These are phyloP conservation scores for Eucalyptus microcorys DNA, from an alignment of 345 rosid species.

Conservation along the genomic window DNA sequence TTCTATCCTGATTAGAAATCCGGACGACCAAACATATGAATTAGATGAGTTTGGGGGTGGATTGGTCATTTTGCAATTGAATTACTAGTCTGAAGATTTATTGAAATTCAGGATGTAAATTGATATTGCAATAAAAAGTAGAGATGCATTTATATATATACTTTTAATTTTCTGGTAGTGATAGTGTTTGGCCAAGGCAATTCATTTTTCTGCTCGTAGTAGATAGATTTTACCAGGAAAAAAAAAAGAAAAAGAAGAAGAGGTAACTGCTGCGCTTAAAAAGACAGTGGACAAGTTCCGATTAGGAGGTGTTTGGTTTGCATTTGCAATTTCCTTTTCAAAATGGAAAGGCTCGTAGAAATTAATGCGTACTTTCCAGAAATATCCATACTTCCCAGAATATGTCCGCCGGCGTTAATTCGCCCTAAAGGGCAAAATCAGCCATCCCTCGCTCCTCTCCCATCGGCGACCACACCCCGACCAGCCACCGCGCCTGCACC, in stretches of 20 bases:
- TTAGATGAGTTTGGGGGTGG: not conserved
- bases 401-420: not conserved
- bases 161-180: not conserved
- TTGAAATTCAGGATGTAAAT: not conserved
- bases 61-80: not conserved
- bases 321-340: not conserved
- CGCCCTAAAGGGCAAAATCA: not conserved
- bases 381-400: not conserved
- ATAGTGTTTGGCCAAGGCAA: not conserved
- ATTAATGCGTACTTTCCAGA: not conserved
- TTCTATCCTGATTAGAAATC: no score
- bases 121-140: not conserved
- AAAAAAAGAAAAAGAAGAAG: not conserved
- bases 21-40: no score
- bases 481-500: not conserved
- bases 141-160: no score
- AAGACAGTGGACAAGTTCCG: not conserved
- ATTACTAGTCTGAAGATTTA: not conserved
- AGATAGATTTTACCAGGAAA: not conserved
- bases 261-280: not conserved
- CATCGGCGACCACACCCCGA: not conserved
- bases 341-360: not conserved
- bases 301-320: not conserved
- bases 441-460: not conserved
- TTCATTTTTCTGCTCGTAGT: not conserved